A percentile compares a stretch with the other conserved stretches of the same genome.
Conservation (phyloP, 345 rosid species). For the Salix koriyanagi region DNA sequence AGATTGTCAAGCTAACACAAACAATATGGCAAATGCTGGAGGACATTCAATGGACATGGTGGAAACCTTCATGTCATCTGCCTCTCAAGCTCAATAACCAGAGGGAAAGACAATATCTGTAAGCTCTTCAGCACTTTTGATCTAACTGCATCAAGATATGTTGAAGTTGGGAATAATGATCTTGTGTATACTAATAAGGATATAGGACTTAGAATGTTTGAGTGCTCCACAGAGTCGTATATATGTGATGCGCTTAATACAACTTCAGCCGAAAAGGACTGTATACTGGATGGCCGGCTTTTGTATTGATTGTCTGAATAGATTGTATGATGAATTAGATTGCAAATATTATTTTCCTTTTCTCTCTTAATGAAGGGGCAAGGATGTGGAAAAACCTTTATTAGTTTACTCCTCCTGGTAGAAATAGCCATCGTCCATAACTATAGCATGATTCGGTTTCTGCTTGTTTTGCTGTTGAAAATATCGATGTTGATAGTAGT, state of each 20-base stretch:
- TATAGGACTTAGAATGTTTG: not conserved
- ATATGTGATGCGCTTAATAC: not conserved
- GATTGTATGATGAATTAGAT: not conserved
- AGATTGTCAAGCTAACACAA: constrained; percentile 27
- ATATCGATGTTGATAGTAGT: not conserved
- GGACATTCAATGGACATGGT: constrained; percentile 10
- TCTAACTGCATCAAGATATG: not conserved
- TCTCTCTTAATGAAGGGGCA: not conserved
- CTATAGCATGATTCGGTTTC: not conserved
- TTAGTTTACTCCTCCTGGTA: not conserved
- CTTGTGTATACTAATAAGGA: not conserved
- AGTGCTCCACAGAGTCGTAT: too few species aligned
- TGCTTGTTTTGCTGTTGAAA: not conserved
- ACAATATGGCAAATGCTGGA: constrained; percentile 10
- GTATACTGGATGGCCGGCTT: not conserved
- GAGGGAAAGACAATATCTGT: not conserved
- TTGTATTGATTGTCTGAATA: not conserved
- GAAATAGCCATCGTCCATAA: not conserved
- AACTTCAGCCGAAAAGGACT: not conserved
- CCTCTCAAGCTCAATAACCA: constrained; percentile 14
- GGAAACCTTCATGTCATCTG: constrained; percentile 20
- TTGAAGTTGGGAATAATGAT: not conserved
- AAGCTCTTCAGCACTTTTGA: constrained; percentile 9
- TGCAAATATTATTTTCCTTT: not conserved
- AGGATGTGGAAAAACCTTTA: not conserved